Percentiles rank a stretch among this genome's conserved stretches.
Evolutionary conservation across 2,329 filamentous ascomycete genomes (phyloP).

Genomic region (Pezicula rhizophila): DNA sequence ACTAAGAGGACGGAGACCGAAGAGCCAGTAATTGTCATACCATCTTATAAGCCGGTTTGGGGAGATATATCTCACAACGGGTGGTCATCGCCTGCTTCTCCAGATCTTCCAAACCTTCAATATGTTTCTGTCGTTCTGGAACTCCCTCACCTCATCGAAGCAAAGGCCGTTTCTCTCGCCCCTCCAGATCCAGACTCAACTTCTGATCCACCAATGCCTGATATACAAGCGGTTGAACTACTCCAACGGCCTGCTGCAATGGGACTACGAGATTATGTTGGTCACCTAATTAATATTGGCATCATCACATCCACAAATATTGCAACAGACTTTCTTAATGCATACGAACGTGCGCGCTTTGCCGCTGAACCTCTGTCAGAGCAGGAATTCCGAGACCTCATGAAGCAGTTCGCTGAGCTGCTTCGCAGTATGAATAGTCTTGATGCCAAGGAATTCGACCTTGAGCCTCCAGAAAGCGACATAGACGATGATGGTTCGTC

Average conservation of each 20-base stretch:
- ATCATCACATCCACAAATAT: conserved; percentile 51
- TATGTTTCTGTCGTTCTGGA: conserved; percentile 78
- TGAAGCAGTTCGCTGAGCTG: conserved; percentile 78
- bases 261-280: conserved; percentile 74
- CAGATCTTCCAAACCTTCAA: conserved; percentile 73
- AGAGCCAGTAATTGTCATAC: conserved; percentile 15
- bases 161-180: conserved; percentile 85
- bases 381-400: conserved; percentile 66
- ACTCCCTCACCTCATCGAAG: conserved; percentile 84
- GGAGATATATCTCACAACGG: conserved; percentile 79
- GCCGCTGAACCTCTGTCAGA: conserved; percentile 64
- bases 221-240: conserved; percentile 62
- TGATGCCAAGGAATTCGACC: conserved; percentile 15
- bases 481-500: conserved; percentile 22
- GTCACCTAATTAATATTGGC: conserved; percentile 60
- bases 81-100: conserved; percentile 75
- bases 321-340: conserved; percentile 57
- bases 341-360: conserved; percentile 84
- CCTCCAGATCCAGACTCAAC: conserved; percentile 39
- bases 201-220: conserved; percentile 42
- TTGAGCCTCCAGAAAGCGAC: conserved; percentile 19
- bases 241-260: conserved; percentile 66
- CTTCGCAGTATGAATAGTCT: conserved; percentile 65
- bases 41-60: conserved; percentile 48
- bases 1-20: conserved; percentile 9